Conservation (phyloP, 2,329 filamentous ascomycete species). For the Hypoxylon sp. region DNA sequence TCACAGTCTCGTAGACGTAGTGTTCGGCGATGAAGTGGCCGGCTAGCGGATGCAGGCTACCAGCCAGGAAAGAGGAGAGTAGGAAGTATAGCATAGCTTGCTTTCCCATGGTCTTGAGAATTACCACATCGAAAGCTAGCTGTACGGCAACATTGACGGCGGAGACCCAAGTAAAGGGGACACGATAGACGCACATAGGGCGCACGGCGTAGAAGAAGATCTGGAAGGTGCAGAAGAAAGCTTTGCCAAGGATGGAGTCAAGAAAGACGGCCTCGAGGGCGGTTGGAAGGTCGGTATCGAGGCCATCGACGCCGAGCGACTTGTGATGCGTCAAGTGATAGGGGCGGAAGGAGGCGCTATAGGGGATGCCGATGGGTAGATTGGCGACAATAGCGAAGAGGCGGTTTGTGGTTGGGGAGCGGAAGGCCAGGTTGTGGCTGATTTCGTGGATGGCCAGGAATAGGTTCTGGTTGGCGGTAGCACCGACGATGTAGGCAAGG, state of each 20-base stretch:
- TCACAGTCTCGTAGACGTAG: slow-evolving; percentile 80
- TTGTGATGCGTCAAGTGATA: slow-evolving; percentile 99
- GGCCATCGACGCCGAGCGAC: slow-evolving; percentile 93
- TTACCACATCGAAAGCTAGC: slow-evolving; percentile 78
- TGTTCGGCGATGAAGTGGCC: slow-evolving; percentile 99
- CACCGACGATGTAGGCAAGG: slow-evolving; percentile 90
- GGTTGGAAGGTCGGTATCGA: slow-evolving; percentile 96
- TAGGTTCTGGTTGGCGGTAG: slow-evolving; percentile 97
- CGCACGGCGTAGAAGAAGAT: slow-evolving; percentile 98
- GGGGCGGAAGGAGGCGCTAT: slow-evolving; percentile 95
- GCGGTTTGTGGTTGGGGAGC: slow-evolving; percentile 82
- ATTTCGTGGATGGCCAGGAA: slow-evolving; percentile 99
- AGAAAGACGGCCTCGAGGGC: slow-evolving; percentile 91
- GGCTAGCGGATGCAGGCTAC: slow-evolving; percentile 91
- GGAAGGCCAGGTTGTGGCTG: slow-evolving; percentile 96
- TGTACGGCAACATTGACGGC: slow-evolving; percentile 84
- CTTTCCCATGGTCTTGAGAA: slow-evolving; percentile 72
- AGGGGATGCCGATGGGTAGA: slow-evolving; percentile 93
- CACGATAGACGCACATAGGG: slow-evolving; percentile 92
- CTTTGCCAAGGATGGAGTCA: slow-evolving; percentile 94
- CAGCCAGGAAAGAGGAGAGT: slow-evolving; percentile 91
- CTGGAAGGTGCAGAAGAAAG: slow-evolving; percentile 99
- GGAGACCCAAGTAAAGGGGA: slow-evolving; percentile 89
- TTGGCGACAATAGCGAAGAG: slow-evolving; percentile 94
- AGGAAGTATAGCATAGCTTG: slow-evolving; percentile 85